Conservation (phyloP, 768 basidiomycete genomes). For the Gyrodon lividus region DNA sequence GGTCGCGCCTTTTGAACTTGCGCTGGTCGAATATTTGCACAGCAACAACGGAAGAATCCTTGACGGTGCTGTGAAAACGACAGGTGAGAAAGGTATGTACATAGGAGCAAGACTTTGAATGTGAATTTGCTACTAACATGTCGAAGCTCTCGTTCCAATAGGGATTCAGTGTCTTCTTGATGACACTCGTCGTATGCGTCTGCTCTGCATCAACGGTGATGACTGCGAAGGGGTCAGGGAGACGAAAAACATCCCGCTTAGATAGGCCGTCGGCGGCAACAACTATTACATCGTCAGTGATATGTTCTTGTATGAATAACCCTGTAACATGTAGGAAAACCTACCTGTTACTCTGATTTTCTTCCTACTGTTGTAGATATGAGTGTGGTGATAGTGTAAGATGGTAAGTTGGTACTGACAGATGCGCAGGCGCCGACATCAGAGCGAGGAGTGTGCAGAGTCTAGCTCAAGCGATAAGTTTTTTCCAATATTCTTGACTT, state of each 20-base stretch:
- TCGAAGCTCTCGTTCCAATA: constrained; percentile 99
- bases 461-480: not conserved
- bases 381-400: constrained; percentile 2
- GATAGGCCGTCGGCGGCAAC: constrained; percentile 93
- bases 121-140: constrained; percentile 55
- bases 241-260: constrained; percentile 93
- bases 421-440: constrained; percentile 31
- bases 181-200: constrained; percentile 94
- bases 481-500: not conserved
- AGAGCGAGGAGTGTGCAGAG: not conserved
- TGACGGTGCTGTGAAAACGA: constrained; percentile 66
- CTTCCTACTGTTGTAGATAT: constrained; percentile 45
- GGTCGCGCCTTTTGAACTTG: constrained; percentile 98
- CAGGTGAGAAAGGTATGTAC: constrained; percentile 7
- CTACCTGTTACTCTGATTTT: constrained; percentile 78
- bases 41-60: constrained; percentile 95
- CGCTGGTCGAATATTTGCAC: constrained; percentile 99
- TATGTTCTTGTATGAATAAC: not conserved
- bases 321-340: constrained; percentile 14
- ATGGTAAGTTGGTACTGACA: constrained; percentile 19
- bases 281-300: constrained; percentile 45
- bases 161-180: constrained; percentile 92
- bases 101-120: not conserved
- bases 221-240: constrained; percentile 97
- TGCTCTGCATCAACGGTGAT: constrained; percentile 98